Base-by-base conservation (phyloP, 768 basidiomycete species). In the Collybia sp. region DNA sequence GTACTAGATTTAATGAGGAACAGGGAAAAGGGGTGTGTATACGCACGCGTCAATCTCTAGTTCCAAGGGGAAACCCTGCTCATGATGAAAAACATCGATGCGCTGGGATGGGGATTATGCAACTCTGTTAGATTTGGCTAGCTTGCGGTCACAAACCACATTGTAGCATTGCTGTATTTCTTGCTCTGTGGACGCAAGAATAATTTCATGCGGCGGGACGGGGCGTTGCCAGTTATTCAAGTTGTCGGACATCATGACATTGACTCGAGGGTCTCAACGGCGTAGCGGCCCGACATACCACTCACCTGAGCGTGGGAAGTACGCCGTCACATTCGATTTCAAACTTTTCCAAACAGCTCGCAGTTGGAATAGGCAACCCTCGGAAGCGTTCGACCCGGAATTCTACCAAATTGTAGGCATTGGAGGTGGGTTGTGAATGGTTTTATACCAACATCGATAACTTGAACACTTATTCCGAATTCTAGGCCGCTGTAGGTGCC, bases 11-110 rank as follows among this genome's bases (percentile, higher is more conserved):
- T 5, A 17, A 2, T 30, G 32, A 9, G 41, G 15, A 12, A n/a
- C n/a, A 35, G 37, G 30, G 45, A 38, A 44, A 45, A 34, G n/a
- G n/a, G n/a, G n/a, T n/a, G 44, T 31, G 35, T 35, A 43, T 43
- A 65, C 67, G 64, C 66, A 86, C 88, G 78, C 73, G 64, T 93
- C 90, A 53, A 85, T 70, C 64, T 93, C 90, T 6, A 70, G 72
- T 42, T 89, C 86, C 16, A 85, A 65, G 38, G 86, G 74, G 56
- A 91, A 93, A 34, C 70, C 69, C 64, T 89, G 85, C 61, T 87
- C 82, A 54, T 66, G 64, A 53, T 76, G 70, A 60, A 85, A 86
- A 46, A 86, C 82, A 30, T 66, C 65, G 46, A 79, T 72, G 49
- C 79, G 64, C 66, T 71, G 50, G 5, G 30, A 25, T 17, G 17